Evolutionary conservation across 192 early-diverging fungal genomes (phyloP).

Genomic region (Coemansia sp.): DNA sequence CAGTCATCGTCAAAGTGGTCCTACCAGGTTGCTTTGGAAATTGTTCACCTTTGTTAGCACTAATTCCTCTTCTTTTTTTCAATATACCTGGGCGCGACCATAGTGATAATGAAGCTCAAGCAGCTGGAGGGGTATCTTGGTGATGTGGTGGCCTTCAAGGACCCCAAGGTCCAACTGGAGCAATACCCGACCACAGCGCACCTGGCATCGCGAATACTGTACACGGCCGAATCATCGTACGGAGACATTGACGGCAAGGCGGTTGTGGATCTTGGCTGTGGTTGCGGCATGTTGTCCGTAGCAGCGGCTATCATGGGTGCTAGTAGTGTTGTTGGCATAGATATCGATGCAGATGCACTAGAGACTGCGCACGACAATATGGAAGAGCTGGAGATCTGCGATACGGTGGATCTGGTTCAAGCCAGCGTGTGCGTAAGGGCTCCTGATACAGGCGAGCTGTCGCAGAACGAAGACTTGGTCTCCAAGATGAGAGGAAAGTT

Average conservation of each 20-base stretch:
- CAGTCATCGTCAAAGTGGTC: too few species aligned
- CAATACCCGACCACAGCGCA: slow-evolving; percentile 80
- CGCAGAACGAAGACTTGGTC: slow-evolving; percentile 26
- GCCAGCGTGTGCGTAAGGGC: slow-evolving; percentile 47
- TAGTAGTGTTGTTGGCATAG: slow-evolving; percentile 57
- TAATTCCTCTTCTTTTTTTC: neutral
- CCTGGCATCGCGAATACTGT: slow-evolving; percentile 73
- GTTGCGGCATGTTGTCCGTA: slow-evolving; percentile 74
- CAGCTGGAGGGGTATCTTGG: slow-evolving; percentile 68
- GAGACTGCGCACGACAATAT: slow-evolving; percentile 69
- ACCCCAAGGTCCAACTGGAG: slow-evolving; percentile 74
- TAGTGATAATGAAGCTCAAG: slow-evolving; percentile 65
- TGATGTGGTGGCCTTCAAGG: slow-evolving; percentile 62
- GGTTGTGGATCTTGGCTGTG: slow-evolving; percentile 76
- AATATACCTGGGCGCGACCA: neutral
- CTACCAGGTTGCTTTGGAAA: neutral
- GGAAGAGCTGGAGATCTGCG: slow-evolving; percentile 56
- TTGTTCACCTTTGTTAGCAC: neutral
- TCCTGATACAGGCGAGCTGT: slow-evolving; percentile 10
- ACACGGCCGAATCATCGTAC: slow-evolving; percentile 68
- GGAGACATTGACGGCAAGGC: slow-evolving; percentile 72
- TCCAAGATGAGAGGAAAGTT: slow-evolving; percentile 55
- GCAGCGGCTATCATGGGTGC: slow-evolving; percentile 63
- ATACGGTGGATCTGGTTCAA: slow-evolving; percentile 65
- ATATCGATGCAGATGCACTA: slow-evolving; percentile 73